These are phyloP conservation scores for Mycena sp. DNA, from an alignment of 1,284 basidiomycete species.

Conservation along the genomic window DNA sequence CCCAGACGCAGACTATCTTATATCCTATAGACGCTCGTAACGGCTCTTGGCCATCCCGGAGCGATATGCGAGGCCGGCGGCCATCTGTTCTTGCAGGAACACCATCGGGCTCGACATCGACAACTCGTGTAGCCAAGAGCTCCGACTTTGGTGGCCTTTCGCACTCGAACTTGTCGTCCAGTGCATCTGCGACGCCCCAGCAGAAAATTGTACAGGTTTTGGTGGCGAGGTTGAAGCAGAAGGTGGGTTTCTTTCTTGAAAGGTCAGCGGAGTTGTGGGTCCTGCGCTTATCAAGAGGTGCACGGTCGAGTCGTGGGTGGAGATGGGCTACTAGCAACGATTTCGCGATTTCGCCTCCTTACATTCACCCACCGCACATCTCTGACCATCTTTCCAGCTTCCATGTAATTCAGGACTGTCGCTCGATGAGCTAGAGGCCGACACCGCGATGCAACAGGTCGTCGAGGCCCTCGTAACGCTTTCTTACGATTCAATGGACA, in stretches of 20 bases:
- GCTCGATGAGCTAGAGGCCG: constrained; percentile 78
- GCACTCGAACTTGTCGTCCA: constrained; percentile 11
- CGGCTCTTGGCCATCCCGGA: background rate
- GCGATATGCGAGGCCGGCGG: constrained; percentile 14
- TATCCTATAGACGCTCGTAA: background rate
- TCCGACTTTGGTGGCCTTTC: constrained; percentile 14
- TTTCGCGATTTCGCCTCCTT: no score
- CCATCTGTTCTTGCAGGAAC: constrained; percentile 25
- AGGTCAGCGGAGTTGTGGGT: background rate
- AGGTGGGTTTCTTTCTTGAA: constrained; percentile 51
- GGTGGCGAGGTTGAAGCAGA: constrained; percentile 77
- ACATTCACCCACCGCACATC: background rate
- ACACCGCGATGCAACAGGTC: constrained; percentile 76
- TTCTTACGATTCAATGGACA: constrained; percentile 77
- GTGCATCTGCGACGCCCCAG: constrained; percentile 52
- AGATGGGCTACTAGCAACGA: no score
- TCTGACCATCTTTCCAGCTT: constrained; percentile 58
- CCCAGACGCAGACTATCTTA: no score
- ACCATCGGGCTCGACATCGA: constrained; percentile 11
- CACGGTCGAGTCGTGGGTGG: no score
- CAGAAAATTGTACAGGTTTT: constrained; percentile 78
- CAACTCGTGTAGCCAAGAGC: constrained; percentile 25
- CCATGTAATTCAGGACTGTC: constrained; percentile 84
- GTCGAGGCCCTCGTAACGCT: constrained; percentile 84
- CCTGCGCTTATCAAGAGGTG: no score